Evolutionary conservation across 1,284 basidiomycete species (phyloP).

Genomic region (Pseudozyma tsukubaensis): DNA sequence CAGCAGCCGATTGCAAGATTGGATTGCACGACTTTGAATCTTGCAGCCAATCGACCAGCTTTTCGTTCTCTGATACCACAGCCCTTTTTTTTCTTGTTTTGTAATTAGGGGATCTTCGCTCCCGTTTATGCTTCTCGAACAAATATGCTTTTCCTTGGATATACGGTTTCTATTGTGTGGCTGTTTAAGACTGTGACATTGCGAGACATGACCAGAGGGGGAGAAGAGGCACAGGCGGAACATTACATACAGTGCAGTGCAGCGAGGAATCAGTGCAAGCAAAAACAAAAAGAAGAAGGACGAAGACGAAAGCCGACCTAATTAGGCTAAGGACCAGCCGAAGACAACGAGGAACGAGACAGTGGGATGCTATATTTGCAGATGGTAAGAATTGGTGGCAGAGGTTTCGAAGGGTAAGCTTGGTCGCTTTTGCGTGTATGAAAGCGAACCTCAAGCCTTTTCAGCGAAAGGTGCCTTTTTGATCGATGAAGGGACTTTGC

Average conservation of each 20-base stretch:
- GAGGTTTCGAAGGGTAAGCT: too few species aligned
- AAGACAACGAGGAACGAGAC: not conserved
- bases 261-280: not conserved
- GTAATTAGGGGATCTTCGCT: constrained; percentile 30
- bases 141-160: not conserved
- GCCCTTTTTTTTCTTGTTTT: constrained; percentile 4
- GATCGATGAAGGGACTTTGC: not conserved
- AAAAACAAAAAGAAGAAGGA: not conserved
- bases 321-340: not conserved
- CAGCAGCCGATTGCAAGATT: too few species aligned
- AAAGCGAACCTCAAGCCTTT: too few species aligned
- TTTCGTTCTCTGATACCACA: constrained; percentile 29
- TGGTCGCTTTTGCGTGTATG: too few species aligned
- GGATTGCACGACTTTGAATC: not conserved
- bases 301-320: too few species aligned
- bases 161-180: too few species aligned
- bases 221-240: not conserved
- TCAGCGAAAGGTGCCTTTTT: too few species aligned
- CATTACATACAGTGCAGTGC: not conserved
- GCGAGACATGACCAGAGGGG: constrained; percentile 1
- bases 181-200: constrained; percentile 5
- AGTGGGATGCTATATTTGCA: not conserved
- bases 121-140: not conserved
- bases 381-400: too few species aligned
- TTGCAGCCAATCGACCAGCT: not conserved